Percentiles rank a stretch among this genome's conserved stretches.
Evolutionary conservation across 345 rosid species (phyloP).

Genomic region (Mercurialis annua): DNA sequence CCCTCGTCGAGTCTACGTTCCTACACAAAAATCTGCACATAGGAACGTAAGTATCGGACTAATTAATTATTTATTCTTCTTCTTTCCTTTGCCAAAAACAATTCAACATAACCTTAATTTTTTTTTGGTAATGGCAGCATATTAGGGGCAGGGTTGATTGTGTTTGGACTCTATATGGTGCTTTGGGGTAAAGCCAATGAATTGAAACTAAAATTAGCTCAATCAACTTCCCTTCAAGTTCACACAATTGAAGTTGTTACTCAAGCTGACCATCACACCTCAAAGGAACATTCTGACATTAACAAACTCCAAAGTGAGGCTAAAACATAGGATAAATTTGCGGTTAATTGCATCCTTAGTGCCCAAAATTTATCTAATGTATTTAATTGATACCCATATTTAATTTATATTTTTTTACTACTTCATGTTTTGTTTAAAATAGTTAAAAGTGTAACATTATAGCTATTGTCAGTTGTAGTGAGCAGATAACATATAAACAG

Average conservation of each 20-base stretch:
- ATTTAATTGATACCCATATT: no score
- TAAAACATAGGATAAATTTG: not conserved
- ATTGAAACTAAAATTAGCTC: not conserved
- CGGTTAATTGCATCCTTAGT: no score
- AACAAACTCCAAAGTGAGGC: not conserved
- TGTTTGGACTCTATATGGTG: conserved; percentile 18
- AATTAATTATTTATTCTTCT: not conserved
- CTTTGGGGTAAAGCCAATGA: conserved; percentile 19
- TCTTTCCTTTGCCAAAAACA: not conserved
- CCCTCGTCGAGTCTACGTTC: conserved; percentile 36
- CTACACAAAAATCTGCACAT: conserved; percentile 38
- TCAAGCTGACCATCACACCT: not conserved
- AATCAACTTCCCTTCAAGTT: not conserved
- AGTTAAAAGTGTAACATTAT: no score
- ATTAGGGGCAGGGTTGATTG: conserved; percentile 14
- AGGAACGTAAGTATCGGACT: no score
- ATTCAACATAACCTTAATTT: not conserved
- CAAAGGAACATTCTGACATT: not conserved
- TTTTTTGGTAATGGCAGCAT: conserved; percentile 3
- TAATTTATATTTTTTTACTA: no score
- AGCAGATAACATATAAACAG: no score
- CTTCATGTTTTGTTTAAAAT: no score
- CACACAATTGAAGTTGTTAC: not conserved
- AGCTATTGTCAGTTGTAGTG: no score
- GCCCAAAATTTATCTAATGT: no score